Evolutionary conservation across 495 filamentous ascomycete species (phyloP), one percentile per base, ranked within the genome.

Genomic region (Lophium mytilinum): DNA sequence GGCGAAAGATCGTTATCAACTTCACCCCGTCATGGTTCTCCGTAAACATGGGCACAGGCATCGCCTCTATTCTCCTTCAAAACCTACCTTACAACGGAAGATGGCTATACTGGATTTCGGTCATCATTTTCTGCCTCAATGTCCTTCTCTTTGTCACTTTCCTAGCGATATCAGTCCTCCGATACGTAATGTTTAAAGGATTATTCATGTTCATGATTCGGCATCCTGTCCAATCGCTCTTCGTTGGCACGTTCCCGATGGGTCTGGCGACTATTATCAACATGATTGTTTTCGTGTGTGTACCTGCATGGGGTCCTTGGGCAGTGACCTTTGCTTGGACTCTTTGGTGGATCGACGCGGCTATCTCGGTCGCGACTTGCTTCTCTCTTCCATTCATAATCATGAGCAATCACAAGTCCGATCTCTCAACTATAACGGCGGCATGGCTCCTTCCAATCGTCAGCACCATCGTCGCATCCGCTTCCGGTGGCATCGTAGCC

Each of bases 21-120:
- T 60, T 64, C 47, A 64, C 61, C 8, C 61, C 61, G 24, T 60
- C 61, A 4, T 64, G 56, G 78, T 80, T 78, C 62, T 63, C 71
- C 5, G 73, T 82, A 37, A 85, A 67, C 14, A 86, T 87, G 82
- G 80, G 83, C 34, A 87, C 83, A 0, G 83, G 83, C 4, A 82
- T 86, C 24, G 78, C 81, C 3, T 81, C 82, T 5, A 77, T 83
- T 33, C 70, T 85, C 9, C 71, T 84, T 3, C 74, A 82, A 58
- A 74, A 73, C 9, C 70, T 85, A 3, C 80, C 82, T 4, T 82
- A 79, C 56, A 5, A 18, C 30, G 80, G 79, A 75, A 14, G 10
- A 3, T 9, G 21, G 8, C 69, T 84, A 1, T 74, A 78, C 50
- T 77, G 70, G 57, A 69, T 83, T 14, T 81, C 78, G 0, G 61